Evolutionary conservation across 129 eudicot species (phyloP).

Genomic region (Artemisia argyi): DNA sequence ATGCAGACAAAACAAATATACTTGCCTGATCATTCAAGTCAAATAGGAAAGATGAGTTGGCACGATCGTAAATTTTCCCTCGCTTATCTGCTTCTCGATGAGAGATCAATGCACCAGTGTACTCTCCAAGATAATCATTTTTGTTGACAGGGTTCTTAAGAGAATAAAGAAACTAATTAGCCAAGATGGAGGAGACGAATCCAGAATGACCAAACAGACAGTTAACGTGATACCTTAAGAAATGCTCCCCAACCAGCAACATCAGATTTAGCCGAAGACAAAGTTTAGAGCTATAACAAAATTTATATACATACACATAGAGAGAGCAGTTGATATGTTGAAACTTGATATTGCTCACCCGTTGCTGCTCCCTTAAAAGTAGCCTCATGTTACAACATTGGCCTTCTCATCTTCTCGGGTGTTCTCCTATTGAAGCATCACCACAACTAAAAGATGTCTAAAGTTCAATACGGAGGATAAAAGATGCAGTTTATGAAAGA

Average conservation of each 20-base stretch:
- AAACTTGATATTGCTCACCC: conserved; percentile 46
- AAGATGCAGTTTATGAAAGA: conserved; percentile 5
- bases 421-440: conserved; percentile 85
- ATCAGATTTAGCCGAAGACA: conserved; percentile 60
- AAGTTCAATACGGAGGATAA: conserved; percentile 11
- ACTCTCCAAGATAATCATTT: conserved; percentile 97
- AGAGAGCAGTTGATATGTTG: conserved; percentile 1
- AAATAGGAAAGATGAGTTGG: conserved; percentile 87
- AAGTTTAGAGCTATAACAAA: conserved; percentile 11
- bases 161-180: not conserved
- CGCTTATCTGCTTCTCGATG: conserved; percentile 99
- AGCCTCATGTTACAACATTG: conserved; percentile 99
- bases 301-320: not conserved
- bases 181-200: not conserved
- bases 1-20: not conserved
- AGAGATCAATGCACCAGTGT: conserved; percentile 95
- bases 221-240: conserved; percentile 50
- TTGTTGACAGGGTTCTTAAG: conserved; percentile 83
- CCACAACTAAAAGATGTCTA: conserved; percentile 72
- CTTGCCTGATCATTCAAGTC: conserved; percentile 95
- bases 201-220: not conserved
- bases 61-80: conserved; percentile 90
- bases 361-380: conserved; percentile 91
- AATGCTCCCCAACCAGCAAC: conserved; percentile 99
- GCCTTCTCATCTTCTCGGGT: conserved; percentile 81